Percentiles rank a stretch among this genome's conserved stretches.
These are phyloP conservation scores for Ophiostoma sp. DNA, from an alignment of 2,329 filamentous ascomycete genomes.

Conservation along the genomic window DNA sequence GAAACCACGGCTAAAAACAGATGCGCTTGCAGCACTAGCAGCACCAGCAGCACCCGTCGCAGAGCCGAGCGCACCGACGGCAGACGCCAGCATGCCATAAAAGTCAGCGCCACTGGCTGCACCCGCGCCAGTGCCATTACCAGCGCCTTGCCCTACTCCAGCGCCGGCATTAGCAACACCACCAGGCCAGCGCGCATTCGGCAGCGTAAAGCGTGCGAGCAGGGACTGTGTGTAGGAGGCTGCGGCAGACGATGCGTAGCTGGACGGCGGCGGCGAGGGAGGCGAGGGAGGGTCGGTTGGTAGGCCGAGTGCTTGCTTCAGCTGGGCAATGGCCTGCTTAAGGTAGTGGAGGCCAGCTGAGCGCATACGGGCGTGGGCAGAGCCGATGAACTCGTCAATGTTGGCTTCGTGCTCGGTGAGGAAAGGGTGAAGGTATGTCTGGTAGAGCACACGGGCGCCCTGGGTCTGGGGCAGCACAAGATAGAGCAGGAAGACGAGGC, in stretches of 20 bases:
- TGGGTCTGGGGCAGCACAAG: conserved; percentile 97
- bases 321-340: conserved; percentile 61
- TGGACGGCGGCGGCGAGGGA: conserved; percentile 34
- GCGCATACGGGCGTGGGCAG: conserved; percentile 71
- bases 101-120: conserved; percentile 49
- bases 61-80: conserved; percentile 57
- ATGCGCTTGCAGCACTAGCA: conserved; percentile 31
- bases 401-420: conserved; percentile 77
- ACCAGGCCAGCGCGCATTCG: conserved; percentile 56
- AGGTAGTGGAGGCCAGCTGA: conserved; percentile 71
- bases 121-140: neutral
- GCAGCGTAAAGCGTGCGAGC: conserved; percentile 80
- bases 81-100: conserved; percentile 69
- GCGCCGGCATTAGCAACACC: conserved; percentile 21
- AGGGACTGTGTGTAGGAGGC: conserved; percentile 71
- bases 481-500: conserved; percentile 81
- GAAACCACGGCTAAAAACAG: conserved; percentile 29
- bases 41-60: conserved; percentile 26
- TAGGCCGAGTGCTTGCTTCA: conserved; percentile 73
- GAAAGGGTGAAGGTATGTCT: conserved; percentile 80
- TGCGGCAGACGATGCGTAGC: conserved; percentile 26
- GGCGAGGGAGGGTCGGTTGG: conserved; percentile 47
- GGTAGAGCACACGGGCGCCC: conserved; percentile 80
- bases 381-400: conserved; percentile 86
- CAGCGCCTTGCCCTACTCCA: neutral